Conservation (phyloP, 306 rosid species). For the Trichosanthes cucumerina region DNA sequence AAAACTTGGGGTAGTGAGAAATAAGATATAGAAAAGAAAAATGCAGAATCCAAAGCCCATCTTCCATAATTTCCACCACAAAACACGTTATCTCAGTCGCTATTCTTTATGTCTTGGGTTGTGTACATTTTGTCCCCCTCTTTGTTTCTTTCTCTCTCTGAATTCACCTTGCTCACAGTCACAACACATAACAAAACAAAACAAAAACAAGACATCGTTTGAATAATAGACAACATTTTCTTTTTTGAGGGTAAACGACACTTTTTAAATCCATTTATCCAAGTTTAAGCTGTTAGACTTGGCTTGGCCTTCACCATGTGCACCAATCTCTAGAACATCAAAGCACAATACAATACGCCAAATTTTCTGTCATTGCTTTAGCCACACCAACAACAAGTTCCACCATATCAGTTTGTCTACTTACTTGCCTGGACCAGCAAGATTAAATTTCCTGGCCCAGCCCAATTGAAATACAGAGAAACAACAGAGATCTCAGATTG, state of each 20-base stretch:
- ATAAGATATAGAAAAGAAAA: neutral
- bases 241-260: neutral
- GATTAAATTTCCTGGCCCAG: neutral
- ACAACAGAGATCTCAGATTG: conserved; percentile 1
- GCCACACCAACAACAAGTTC: neutral
- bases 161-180: neutral
- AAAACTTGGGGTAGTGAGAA: neutral
- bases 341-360: neutral
- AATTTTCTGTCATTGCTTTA: neutral
- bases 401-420: neutral
- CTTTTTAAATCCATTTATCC: neutral
- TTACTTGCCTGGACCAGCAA: neutral
- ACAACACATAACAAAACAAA: neutral
- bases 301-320: neutral
- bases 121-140: neutral
- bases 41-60: neutral
- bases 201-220: neutral
- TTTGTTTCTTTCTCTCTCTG: neutral
- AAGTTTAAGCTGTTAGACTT: neutral
- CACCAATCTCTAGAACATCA: neutral
- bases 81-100: conserved; percentile 6
- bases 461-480: neutral
- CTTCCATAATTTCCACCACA: neutral
- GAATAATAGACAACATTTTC: neutral
- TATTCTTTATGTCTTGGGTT: neutral